phyloP scores from a whole-genome alignment of 345 rosid genomes.

The Acer saccharum region DNA sequence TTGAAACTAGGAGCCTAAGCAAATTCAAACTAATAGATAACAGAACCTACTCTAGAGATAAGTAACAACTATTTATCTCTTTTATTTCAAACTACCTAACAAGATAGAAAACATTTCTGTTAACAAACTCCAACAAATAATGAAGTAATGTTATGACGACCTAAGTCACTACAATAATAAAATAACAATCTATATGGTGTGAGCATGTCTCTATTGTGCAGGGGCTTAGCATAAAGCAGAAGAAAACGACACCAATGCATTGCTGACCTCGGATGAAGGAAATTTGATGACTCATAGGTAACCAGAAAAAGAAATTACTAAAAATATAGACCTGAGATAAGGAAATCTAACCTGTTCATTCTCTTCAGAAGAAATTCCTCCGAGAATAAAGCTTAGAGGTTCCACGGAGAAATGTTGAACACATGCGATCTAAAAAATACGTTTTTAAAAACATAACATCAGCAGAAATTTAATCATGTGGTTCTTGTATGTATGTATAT shows the following conservation, averaged over 20 bases:
- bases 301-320: neutral
- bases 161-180: neutral
- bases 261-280: neutral
- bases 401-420: constrained; percentile 76
- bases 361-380: constrained; percentile 48
- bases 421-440: constrained; percentile 76
- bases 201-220: neutral
- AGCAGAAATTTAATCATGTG: constrained; percentile 7
- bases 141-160: neutral
- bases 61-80: too few relatives aligned
- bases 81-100: too few relatives aligned
- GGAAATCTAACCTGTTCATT: constrained; percentile 49
- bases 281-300: neutral
- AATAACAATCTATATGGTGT: neutral
- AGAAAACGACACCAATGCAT: neutral
- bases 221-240: neutral
- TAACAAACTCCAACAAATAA: too few relatives aligned
- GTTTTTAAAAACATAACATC: constrained; percentile 20
- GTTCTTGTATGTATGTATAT: neutral
- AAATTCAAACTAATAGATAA: too few relatives aligned
- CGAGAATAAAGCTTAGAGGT: constrained; percentile 66
- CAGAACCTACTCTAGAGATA: too few relatives aligned
- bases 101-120: too few relatives aligned
- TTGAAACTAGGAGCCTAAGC: too few relatives aligned
- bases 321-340: neutral